Base-by-base conservation (phyloP, 768 basidiomycete species). In the Agaricus blazei region DNA sequence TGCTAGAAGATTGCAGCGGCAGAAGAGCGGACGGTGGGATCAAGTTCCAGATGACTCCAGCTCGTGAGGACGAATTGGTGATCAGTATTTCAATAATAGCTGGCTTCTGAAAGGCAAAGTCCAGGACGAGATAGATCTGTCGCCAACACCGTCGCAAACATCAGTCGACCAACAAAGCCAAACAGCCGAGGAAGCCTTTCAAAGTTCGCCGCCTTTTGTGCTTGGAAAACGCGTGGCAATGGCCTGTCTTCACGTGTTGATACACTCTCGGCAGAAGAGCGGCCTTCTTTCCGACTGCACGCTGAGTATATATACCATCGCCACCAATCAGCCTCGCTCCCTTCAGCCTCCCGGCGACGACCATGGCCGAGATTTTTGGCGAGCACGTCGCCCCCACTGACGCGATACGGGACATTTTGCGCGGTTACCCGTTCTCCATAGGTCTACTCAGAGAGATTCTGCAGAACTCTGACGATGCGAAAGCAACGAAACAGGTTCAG, bases 401-500 rank as follows among this genome's bases (percentile, higher is more conserved):
- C 38, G 56, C 63, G 0, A 59, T 67, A 6, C 65, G 66, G 3
- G 64, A 64, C 3, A 74, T 76, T 27, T 56, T 75, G 4, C 64
- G 68, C 9, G 65, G 65, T 3, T 76, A 76, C 57, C 72, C 75
- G 1, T 73, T 72, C 48, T 67, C 68, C 4, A 62, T 69, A 38
- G 70, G 70, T 0, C 57, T 75, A 8, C 60, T 75, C n/a, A 67
- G 74, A 11, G 75, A 76, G 51, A 57, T 74, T 11, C 49, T 76
- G 0, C 73, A 74, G 59, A 76, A 76, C 58, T 68, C 71, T 12
- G 75, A 76, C 44, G 75, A 76, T 56, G 72, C 74, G 0, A 58
- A 60, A 26, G 75, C 73, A 8, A 63, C 63, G 0, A 59, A 60
- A 31, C 73, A 74, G 63, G 73, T 70, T 29, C 9, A 66, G 38